phyloP scores from a whole-genome alignment of 2,329 filamentous ascomycete genomes.

The Ascochyta pisi region DNA sequence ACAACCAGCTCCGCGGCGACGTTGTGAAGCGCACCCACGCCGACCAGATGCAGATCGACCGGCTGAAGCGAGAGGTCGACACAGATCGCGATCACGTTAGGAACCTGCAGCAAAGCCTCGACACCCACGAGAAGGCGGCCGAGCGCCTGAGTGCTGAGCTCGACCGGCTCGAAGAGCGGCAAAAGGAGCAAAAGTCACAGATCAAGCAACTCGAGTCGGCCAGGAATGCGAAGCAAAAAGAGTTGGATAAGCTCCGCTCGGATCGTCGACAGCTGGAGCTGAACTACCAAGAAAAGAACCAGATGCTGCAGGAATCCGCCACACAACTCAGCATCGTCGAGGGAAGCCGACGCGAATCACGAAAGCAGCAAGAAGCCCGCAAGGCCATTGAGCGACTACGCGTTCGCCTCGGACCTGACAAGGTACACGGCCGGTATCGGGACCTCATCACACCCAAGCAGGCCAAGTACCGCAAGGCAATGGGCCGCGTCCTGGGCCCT shows the following conservation, averaged over 20 bases:
- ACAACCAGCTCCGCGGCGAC: conserved; percentile 82
- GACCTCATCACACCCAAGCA: conserved; percentile 96
- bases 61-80: conserved; percentile 85
- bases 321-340: conserved; percentile 86
- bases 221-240: conserved; percentile 88
- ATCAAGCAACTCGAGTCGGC: conserved; percentile 75
- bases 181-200: conserved; percentile 65
- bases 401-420: conserved; percentile 79
- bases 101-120: conserved; percentile 86
- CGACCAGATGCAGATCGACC: conserved; percentile 83
- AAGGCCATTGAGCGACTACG: conserved; percentile 87
- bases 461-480: conserved; percentile 93
- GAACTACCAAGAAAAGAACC: conserved; percentile 85
- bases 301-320: conserved; percentile 82
- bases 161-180: conserved; percentile 71
- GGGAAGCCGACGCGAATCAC: conserved; percentile 82
- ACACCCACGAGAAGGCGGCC: conserved; percentile 75
- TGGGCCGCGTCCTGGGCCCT: conserved; percentile 88
- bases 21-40: conserved; percentile 82
- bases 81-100: conserved; percentile 91
- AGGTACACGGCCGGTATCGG: conserved; percentile 84
- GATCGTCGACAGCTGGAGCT: conserved; percentile 66
- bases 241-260: conserved; percentile 70
- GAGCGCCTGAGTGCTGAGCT: conserved; percentile 78
- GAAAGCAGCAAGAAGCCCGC: conserved; percentile 78